A percentile compares a stretch with the other conserved stretches of the same genome.
Evolutionary conservation across 768 basidiomycete genomes (phyloP).

Genomic region (Trametes villosa): DNA sequence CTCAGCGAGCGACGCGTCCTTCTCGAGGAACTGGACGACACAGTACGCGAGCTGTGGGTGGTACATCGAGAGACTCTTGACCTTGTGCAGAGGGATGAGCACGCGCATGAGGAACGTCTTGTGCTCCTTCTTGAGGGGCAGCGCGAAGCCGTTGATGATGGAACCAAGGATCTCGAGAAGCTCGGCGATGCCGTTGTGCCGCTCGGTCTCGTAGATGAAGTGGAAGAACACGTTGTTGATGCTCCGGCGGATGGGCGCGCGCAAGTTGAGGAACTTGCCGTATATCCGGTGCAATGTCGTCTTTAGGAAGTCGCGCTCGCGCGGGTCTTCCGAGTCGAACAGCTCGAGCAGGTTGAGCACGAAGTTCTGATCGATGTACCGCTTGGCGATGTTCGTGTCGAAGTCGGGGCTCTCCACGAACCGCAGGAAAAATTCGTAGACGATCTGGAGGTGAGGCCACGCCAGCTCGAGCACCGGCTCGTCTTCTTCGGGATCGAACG

Average conservation of each 20-base stretch:
- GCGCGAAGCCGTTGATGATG: conserved; percentile 98
- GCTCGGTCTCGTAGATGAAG: conserved; percentile 97
- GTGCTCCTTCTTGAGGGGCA: conserved; percentile 98
- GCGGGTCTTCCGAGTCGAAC: conserved; percentile 98
- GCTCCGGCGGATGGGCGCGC: conserved; percentile 97
- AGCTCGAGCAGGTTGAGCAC: conserved; percentile 96
- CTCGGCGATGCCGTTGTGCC: conserved; percentile 99
- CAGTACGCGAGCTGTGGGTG: conserved; percentile 99
- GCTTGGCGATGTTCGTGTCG: conserved; percentile 96
- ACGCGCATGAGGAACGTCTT: conserved; percentile 95
- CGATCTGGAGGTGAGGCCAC: conserved; percentile 99
- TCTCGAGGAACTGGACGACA: conserved; percentile 98
- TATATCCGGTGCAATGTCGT: conserved; percentile 99
- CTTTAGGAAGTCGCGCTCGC: conserved; percentile 99
- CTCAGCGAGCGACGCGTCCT: conserved; percentile 89
- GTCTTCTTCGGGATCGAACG: conserved; percentile 99
- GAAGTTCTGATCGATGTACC: conserved; percentile 95
- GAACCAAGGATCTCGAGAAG: conserved; percentile 97
- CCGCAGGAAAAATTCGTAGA: conserved; percentile 99
- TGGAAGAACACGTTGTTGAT: conserved; percentile 99
- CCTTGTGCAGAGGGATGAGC: conserved; percentile 96
- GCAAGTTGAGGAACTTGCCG: conserved; percentile 98
- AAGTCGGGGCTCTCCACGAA: conserved; percentile 98
- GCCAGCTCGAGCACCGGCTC: conserved; percentile 98
- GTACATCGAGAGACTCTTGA: conserved; percentile 95